Evolutionary conservation across 2,329 filamentous ascomycete species (phyloP), one percentile per base, ranked within the genome.

Genomic region (Aspergillus sp.): DNA sequence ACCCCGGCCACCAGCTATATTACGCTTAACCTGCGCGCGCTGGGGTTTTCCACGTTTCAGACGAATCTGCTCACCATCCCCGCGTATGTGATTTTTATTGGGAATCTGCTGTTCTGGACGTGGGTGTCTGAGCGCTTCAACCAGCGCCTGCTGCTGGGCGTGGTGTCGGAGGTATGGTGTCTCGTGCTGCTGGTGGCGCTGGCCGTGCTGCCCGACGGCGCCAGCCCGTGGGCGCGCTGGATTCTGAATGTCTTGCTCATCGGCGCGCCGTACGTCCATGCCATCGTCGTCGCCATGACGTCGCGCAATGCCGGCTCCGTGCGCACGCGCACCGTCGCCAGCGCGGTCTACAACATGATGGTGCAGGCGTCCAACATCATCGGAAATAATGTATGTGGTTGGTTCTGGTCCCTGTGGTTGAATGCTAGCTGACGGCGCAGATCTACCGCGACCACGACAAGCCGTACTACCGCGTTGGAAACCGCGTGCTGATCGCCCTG

Each of bases 21-120:
- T 48, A 74, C 71, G 16, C 58, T 76, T 10, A 61, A 73, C 46
- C 60, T 80, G 1, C 80, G 79, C 56, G 74, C 79, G 2, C 71
- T 86, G 4, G 83, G 76, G 11, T 86, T 85, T 69, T 70, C 69
- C 45, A 83, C 81, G 1, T 81, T 88, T 62, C 70, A 82, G 29
- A 81, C 79, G 23, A 88, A 87, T 58, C 73, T 88, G 55, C 76
- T 88, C 19, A 83, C 83, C 1, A 85, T 87, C 13, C 83, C 82
- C 0, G 78, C 81, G 0, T 80, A 80, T 14, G 75, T 73, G 0
- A 66, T 85, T 1, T 83, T 83, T 63, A 83, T 85, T 54, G 50
- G 82, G 45, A 81, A 82, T 42, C 78, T 85, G 68, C 64, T 85
- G 14, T 64, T 72, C 2, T 75, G 81, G 53, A 80, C 82, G 0